Evolutionary conservation across 169 alveolate species (phyloP).

Genomic region (Eimeria necatrix): DNA sequence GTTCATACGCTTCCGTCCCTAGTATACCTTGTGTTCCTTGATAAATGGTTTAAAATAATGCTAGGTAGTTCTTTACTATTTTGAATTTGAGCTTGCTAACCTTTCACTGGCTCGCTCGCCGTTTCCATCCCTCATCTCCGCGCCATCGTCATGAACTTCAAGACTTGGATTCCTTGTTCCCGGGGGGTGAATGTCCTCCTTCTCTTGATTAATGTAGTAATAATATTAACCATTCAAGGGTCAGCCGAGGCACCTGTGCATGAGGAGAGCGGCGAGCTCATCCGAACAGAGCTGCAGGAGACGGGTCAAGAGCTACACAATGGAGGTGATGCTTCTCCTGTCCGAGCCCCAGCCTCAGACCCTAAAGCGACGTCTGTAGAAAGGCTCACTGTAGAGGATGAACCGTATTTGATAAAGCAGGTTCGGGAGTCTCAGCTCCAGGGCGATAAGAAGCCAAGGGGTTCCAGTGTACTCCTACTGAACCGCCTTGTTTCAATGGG

Average conservation of each 20-base stretch:
- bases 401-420: not conserved
- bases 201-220: not conserved
- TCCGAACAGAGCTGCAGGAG: not conserved
- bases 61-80: not conserved
- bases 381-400: not conserved
- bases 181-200: not conserved
- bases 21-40: too few species aligned
- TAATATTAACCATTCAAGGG: not conserved
- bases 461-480: not conserved
- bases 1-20: too few species aligned
- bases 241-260: slow-evolving; percentile 10
- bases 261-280: not conserved
- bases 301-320: not conserved
- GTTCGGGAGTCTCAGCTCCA: not conserved
- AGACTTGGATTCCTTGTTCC: not conserved
- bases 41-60: not conserved
- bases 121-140: not conserved
- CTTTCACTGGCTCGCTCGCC: not conserved
- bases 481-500: not conserved
- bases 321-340: not conserved
- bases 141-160: not conserved
- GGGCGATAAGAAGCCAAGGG: not conserved
- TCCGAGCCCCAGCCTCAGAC: not conserved
- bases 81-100: not conserved
- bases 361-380: not conserved